These are phyloP conservation scores for Talaromyces piceae DNA, from an alignment of 2,329 filamentous ascomycete species.

Conservation along the genomic window DNA sequence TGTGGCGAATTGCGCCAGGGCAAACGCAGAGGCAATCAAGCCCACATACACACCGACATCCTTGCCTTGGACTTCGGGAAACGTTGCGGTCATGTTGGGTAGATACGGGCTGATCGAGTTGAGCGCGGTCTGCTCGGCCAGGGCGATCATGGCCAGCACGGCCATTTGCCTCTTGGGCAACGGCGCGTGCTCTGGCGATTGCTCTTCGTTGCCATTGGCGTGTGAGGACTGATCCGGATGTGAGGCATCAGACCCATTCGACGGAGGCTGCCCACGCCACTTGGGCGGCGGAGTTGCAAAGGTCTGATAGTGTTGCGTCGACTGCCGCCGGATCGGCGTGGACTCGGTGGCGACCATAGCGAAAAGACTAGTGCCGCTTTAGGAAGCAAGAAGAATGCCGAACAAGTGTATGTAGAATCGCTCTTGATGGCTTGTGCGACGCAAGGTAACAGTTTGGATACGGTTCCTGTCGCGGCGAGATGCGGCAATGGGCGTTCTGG, in stretches of 20 bases:
- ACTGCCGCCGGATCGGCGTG: slow-evolving; percentile 30
- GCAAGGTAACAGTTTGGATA: neutral
- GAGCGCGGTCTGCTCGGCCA: slow-evolving; percentile 91
- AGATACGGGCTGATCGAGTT: slow-evolving; percentile 96
- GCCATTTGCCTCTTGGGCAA: slow-evolving; percentile 75
- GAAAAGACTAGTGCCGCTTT: no score
- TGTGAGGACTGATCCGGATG: slow-evolving; percentile 19
- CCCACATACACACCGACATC: slow-evolving; percentile 84
- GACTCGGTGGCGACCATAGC: slow-evolving; percentile 25
- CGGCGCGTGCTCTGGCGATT: slow-evolving; percentile 49
- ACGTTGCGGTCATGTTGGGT: slow-evolving; percentile 80
- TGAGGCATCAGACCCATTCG: slow-evolving; percentile 35
- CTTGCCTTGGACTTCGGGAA: slow-evolving; percentile 65
- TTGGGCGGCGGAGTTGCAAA: slow-evolving; percentile 42
- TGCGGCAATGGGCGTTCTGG: neutral
- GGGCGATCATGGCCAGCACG: slow-evolving; percentile 76
- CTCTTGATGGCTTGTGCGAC: neutral
- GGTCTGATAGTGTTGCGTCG: slow-evolving; percentile 43
- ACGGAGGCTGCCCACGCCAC: slow-evolving; percentile 38
- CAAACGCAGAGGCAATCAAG: slow-evolving; percentile 82
- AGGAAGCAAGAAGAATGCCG: no score
- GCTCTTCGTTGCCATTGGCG: slow-evolving; percentile 18
- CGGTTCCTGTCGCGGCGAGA: neutral
- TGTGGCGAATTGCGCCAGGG: slow-evolving; percentile 82
- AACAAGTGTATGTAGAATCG: no score